Evolutionary conservation across 176 grass and related monocot genomes (phyloP), one percentile per base, ranked within the genome.

Genomic region (Microstegium vimineum): DNA sequence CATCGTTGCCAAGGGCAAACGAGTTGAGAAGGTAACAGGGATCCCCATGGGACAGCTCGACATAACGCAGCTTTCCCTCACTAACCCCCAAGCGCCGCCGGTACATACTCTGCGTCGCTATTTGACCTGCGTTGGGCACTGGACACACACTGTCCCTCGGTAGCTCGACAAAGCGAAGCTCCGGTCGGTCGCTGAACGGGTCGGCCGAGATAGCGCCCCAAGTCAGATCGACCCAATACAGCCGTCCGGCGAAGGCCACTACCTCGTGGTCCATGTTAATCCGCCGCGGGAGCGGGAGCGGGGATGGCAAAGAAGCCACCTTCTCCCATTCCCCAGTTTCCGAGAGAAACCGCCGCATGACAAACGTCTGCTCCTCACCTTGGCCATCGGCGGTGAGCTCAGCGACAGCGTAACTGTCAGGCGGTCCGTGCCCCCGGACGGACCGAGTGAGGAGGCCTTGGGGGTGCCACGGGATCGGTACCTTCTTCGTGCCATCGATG

Each of bases 261-360:
- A 80, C 76, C 9, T 81, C 61, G 35, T 75, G 77, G 13, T 81
- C 63, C 0, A 45, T 8, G 74, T 41, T 9, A 7, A 84, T 60
- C 49, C 5, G 5, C 26, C 62, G 63, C 25, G 12, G 60, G 4
- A 15, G 63, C 25, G 12, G 60, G 4, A n/a, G 25, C 69, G 33
- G 13, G 60, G 69, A 86, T 26, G 43, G 76, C 34, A 31, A 46
- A 60, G 3, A 34, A 43, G 17, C 69, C 43, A 74, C 8, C 18
- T 86, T 69, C 7, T 74, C 69, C 84, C 84, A 81, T 18, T 66
- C 45, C 43, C 69, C 69, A 23, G 84, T 81, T 5, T 86, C 18
- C 61, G 69, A 86, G 60, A 74, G 41, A 30, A 81, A 86, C 77
- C 77, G 84, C 41, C 67, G 76, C 83, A 73, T 28, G 32, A 86